These are phyloP conservation scores for Aspergillus terreus DNA, from an alignment of 2,329 filamentous ascomycete species.

Conservation along the genomic window DNA sequence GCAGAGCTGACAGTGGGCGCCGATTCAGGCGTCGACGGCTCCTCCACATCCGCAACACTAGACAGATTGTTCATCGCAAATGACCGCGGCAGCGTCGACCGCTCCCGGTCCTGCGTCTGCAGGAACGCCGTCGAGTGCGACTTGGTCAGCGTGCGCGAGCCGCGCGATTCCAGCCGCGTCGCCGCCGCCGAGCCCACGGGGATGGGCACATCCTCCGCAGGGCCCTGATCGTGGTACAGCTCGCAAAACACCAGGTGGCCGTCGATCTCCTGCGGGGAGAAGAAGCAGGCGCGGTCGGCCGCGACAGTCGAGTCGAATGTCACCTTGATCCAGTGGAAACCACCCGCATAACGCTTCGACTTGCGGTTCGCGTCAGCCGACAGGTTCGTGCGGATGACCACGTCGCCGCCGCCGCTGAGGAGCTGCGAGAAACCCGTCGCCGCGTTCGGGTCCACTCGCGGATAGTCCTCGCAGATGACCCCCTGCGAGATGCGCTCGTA, in stretches of 20 bases:
- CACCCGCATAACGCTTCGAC: conserved; percentile 77
- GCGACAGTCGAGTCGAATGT: conserved; percentile 73
- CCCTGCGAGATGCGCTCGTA: conserved; percentile 80
- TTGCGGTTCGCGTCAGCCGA: conserved; percentile 70
- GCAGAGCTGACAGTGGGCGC: conserved; percentile 40
- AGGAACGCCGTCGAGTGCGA: conserved; percentile 35
- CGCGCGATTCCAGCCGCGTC: conserved; percentile 22
- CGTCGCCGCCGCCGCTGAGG: conserved; percentile 68
- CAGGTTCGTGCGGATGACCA: conserved; percentile 64
- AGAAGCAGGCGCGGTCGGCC: conserved; percentile 65
- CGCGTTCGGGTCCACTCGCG: conserved; percentile 72
- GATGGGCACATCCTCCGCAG: conserved; percentile 61
- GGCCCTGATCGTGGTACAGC: conserved; percentile 62
- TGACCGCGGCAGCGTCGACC: conserved; percentile 37
- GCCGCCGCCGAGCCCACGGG: conserved; percentile 43
- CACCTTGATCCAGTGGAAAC: conserved; percentile 87
- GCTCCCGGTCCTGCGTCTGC: conserved; percentile 28
- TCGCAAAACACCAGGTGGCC: conserved; percentile 70
- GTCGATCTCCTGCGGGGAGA: conserved; percentile 68
- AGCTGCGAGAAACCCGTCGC: conserved; percentile 67
- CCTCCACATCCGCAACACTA: conserved; percentile 26
- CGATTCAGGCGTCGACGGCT: conserved; percentile 29
- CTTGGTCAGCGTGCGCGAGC: conserved; percentile 32
- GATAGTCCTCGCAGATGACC: conserved; percentile 87
- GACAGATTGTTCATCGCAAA: conserved; percentile 38